phyloP scores from a whole-genome alignment of 1,139 yeast species.

The Candida sanyaensis region DNA sequence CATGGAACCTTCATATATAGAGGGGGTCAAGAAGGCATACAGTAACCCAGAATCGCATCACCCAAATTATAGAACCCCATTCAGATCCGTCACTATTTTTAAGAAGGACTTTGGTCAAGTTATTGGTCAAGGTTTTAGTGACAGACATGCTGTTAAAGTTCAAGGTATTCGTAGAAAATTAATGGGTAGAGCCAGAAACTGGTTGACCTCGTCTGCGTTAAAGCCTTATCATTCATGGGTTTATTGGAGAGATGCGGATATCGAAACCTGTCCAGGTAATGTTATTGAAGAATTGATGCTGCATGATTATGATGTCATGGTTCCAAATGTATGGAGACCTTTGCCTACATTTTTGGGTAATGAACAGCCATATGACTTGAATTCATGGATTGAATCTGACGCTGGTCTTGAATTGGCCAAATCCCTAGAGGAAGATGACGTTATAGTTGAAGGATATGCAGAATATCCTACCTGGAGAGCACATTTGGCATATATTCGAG shows the following conservation, averaged over 20 bases:
- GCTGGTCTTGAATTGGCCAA: conserved; percentile 69
- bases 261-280: conserved; percentile 78
- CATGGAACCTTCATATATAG: conserved; percentile 68
- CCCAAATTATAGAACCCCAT: conserved; percentile 65
- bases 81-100: conserved; percentile 73
- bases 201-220: conserved; percentile 76
- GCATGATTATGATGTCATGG: conserved; percentile 73
- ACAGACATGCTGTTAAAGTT: conserved; percentile 84
- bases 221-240: conserved; percentile 92
- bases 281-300: conserved; percentile 80
- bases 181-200: conserved; percentile 91
- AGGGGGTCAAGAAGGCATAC: conserved; percentile 57
- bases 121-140: conserved; percentile 87
- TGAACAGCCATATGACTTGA: conserved; percentile 84
- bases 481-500: conserved; percentile 75
- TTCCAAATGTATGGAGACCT: conserved; percentile 92
- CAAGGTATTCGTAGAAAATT: conserved; percentile 86
- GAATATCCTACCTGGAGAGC: conserved; percentile 90
- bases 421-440: conserved; percentile 75
- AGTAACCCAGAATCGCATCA: conserved; percentile 59
- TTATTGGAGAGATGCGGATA: conserved; percentile 91
- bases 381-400: conserved; percentile 85
- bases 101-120: conserved; percentile 84
- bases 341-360: conserved; percentile 73
- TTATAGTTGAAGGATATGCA: conserved; percentile 88